Evolutionary conservation across 2,329 filamentous ascomycete genomes (phyloP).

Genomic region (Lojkania enalia): DNA sequence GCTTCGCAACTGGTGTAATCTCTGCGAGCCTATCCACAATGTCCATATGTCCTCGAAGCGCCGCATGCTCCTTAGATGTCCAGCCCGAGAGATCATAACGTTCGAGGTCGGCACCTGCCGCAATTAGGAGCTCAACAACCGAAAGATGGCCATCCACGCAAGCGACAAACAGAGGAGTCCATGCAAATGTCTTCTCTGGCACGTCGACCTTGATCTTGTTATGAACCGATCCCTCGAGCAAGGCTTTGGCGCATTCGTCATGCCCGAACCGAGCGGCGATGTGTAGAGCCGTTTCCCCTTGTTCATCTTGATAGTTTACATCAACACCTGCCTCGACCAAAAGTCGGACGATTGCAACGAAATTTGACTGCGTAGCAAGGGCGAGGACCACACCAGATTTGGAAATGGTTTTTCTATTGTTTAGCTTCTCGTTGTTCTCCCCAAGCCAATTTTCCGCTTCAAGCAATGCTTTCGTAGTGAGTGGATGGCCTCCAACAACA

Average conservation of each 20-base stretch:
- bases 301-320: constrained; percentile 89
- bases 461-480: constrained; percentile 81
- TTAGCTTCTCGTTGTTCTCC: constrained; percentile 62
- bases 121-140: constrained; percentile 75
- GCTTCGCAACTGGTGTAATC: constrained; percentile 48
- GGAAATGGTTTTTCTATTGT: constrained; percentile 69
- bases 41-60: constrained; percentile 81
- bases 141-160: constrained; percentile 82
- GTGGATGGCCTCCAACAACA: constrained; percentile 85
- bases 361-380: constrained; percentile 86
- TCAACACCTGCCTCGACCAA: constrained; percentile 89
- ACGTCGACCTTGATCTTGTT: constrained; percentile 79
- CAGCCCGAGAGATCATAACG: constrained; percentile 84
- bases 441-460: constrained; percentile 79
- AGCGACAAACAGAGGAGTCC: constrained; percentile 94
- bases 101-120: constrained; percentile 75
- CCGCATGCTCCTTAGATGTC: constrained; percentile 92
- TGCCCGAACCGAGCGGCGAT: constrained; percentile 89
- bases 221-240: constrained; percentile 69
- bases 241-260: constrained; percentile 73
- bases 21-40: constrained; percentile 72
- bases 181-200: constrained; percentile 80
- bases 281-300: constrained; percentile 89
- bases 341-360: constrained; percentile 79
- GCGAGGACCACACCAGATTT: constrained; percentile 87